A percentile compares a stretch with the other conserved stretches of the same genome.
These are phyloP conservation scores for Iris pallida DNA, from an alignment of 116 monocot genomes.

Conservation along the genomic window DNA sequence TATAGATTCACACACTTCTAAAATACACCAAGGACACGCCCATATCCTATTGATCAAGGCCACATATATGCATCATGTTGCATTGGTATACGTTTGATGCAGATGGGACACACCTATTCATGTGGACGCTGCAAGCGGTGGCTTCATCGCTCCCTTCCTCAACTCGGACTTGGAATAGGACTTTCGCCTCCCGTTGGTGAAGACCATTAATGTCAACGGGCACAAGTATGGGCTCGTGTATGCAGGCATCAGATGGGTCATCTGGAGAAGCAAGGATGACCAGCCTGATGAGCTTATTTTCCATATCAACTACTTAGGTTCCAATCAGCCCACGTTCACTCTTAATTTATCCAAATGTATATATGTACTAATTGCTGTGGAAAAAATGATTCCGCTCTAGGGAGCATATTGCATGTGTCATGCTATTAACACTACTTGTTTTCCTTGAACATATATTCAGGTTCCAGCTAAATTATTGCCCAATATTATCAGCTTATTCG, in stretches of 20 bases:
- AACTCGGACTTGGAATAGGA: conserved; percentile 90
- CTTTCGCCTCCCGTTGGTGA: conserved; percentile 76
- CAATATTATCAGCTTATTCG: conserved; percentile 98
- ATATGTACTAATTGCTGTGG: conserved; percentile 21
- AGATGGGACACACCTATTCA: conserved; percentile 91
- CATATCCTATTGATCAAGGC: no score
- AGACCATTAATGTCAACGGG: conserved; percentile 85
- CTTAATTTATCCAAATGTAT: conserved; percentile 97
- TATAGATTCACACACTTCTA: no score
- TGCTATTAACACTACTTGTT: no score
- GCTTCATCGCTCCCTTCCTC: conserved; percentile 84
- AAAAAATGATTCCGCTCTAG: no score
- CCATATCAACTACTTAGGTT: conserved; percentile 90
- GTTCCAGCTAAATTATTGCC: conserved; percentile 86
- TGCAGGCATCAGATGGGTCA: conserved; percentile 70
- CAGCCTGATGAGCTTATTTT: conserved; percentile 92
- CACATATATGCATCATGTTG: no score
- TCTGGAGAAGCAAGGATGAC: conserved; percentile 79
- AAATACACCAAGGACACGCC: no score
- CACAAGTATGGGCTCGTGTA: conserved; percentile 90
- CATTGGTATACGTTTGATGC: background rate
- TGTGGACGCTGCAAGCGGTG: conserved; percentile 94
- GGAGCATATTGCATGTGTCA: no score
- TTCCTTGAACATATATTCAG: conserved; percentile 17
- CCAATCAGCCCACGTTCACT: conserved; percentile 91